Conservation (phyloP, 2,329 filamentous ascomycete genomes). For the Fusarium transvaalense region DNA sequence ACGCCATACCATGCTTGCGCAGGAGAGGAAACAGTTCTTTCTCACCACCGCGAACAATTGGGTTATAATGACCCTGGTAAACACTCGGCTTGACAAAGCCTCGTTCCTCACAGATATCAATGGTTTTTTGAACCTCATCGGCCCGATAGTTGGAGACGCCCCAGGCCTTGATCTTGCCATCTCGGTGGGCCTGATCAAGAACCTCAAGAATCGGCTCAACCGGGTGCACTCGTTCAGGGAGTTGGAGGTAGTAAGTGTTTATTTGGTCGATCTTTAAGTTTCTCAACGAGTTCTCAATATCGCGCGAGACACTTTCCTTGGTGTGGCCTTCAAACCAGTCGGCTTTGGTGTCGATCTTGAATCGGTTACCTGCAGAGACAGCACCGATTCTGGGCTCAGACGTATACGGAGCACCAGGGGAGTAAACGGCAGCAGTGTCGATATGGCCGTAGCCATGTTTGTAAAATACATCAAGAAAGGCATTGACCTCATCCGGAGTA, state of each 20-base stretch:
- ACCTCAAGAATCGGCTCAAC: constrained; percentile 57
- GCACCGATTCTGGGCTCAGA: constrained; percentile 51
- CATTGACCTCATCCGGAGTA: constrained; percentile 46
- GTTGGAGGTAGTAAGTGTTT: constrained; percentile 40
- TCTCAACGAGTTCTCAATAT: constrained; percentile 52
- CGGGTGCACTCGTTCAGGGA: constrained; percentile 56
- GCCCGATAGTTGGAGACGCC: constrained; percentile 62
- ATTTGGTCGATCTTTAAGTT: constrained; percentile 44
- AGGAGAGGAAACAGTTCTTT: constrained; percentile 58
- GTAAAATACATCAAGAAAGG: constrained; percentile 34
- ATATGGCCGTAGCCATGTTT: constrained; percentile 48
- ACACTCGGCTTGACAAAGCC: constrained; percentile 58
- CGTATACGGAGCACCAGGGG: constrained; percentile 41
- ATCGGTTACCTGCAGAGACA: constrained; percentile 46
- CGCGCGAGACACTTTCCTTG: constrained; percentile 46
- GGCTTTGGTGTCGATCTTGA: constrained; percentile 56
- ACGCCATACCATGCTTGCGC: constrained; percentile 57
- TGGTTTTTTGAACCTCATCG: constrained; percentile 58
- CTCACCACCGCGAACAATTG: constrained; percentile 58
- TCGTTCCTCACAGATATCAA: constrained; percentile 58
- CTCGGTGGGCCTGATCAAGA: constrained; percentile 56
- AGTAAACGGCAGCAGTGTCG: constrained; percentile 54
- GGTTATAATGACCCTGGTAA: constrained; percentile 64
- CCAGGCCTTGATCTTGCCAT: constrained; percentile 60
- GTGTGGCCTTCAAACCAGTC: constrained; percentile 47